Percentiles rank a stretch among this genome's conserved stretches.
Evolutionary conservation across 2,329 filamentous ascomycete species (phyloP).

Genomic region (Rhynchosporium agropyri): DNA sequence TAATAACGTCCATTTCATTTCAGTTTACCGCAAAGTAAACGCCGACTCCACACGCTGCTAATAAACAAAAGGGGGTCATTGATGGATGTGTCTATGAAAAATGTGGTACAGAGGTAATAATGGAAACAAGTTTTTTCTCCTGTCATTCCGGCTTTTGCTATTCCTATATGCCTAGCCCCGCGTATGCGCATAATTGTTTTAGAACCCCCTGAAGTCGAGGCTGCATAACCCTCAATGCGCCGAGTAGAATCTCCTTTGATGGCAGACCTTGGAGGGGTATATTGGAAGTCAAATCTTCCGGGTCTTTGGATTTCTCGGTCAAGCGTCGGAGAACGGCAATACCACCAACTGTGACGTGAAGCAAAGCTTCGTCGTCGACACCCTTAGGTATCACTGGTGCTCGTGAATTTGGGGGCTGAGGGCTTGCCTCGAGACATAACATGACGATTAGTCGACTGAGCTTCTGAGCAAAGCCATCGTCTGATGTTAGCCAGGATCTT

Average conservation of each 20-base stretch:
- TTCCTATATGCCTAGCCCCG: constrained; percentile 50
- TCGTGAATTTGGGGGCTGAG: constrained; percentile 52
- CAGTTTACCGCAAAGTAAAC: constrained; percentile 27
- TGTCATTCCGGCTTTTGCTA: constrained; percentile 9
- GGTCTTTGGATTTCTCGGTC: constrained; percentile 67
- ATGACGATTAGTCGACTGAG: constrained; percentile 75
- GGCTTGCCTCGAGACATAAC: constrained; percentile 59
- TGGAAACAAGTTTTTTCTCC: constrained; percentile 21
- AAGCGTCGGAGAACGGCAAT: constrained; percentile 69
- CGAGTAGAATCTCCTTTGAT: constrained; percentile 66
- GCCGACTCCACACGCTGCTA: constrained; percentile 39
- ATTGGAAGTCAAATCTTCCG: constrained; percentile 51
- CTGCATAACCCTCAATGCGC: constrained; percentile 66
- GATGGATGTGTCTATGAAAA: constrained; percentile 41
- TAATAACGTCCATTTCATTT: constrained; percentile 22
- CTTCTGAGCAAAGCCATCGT: constrained; percentile 81
- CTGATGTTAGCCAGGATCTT: constrained; percentile 77
- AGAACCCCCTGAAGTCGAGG: constrained; percentile 66
- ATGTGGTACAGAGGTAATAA: constrained; percentile 38
- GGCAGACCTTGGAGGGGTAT: constrained; percentile 66
- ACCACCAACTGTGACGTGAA: constrained; percentile 64
- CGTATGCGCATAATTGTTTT: constrained; percentile 68
- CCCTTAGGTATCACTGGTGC: constrained; percentile 36
- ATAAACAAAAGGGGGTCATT: constrained; percentile 26
- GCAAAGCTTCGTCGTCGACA: constrained; percentile 42